Conservation (phyloP, 1,284 basidiomycete genomes). For the Moesziomyces antarcticus region DNA sequence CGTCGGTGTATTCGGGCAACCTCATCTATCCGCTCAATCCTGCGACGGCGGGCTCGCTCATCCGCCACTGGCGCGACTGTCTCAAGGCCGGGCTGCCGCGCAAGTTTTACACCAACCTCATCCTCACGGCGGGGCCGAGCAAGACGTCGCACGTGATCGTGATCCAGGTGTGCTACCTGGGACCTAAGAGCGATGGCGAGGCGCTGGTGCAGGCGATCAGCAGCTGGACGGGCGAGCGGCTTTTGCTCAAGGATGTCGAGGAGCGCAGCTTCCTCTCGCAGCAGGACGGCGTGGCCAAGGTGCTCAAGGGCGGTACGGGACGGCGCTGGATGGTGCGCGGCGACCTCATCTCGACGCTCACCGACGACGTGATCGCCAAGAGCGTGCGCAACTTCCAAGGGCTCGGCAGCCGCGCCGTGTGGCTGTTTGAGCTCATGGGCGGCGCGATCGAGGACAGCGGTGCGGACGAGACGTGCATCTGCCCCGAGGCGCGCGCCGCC, state of each 20-base stretch:
- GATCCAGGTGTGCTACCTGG: constrained; percentile 88
- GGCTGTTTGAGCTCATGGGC: constrained; percentile 76
- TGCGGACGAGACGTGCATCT: constrained; percentile 74
- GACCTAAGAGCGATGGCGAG: constrained; percentile 77
- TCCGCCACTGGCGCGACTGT: constrained; percentile 91
- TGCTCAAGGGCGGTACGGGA: constrained; percentile 80
- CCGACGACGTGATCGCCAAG: constrained; percentile 84
- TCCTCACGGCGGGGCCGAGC: constrained; percentile 81
- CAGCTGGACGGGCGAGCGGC: constrained; percentile 79
- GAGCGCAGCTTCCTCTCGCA: constrained; percentile 88
- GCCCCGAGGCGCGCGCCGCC: constrained; percentile 79
- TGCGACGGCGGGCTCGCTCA: constrained; percentile 82
- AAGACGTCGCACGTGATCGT: constrained; percentile 74
- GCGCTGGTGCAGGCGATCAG: constrained; percentile 83
- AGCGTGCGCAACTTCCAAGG: constrained; percentile 81
- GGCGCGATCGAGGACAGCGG: constrained; percentile 80
- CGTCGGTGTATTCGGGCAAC: constrained; percentile 88
- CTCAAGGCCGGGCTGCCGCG: constrained; percentile 79
- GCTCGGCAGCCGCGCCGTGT: constrained; percentile 73
- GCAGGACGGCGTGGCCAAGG: constrained; percentile 88
- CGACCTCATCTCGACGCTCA: constrained; percentile 75
- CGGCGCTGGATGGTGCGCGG: constrained; percentile 56
- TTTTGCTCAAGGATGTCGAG: constrained; percentile 85
- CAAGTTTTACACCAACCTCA: constrained; percentile 86
- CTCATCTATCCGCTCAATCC: constrained; percentile 87